Base-by-base conservation (phyloP, 805 yeast species). In the Metschnikowia cerradonensis region DNA sequence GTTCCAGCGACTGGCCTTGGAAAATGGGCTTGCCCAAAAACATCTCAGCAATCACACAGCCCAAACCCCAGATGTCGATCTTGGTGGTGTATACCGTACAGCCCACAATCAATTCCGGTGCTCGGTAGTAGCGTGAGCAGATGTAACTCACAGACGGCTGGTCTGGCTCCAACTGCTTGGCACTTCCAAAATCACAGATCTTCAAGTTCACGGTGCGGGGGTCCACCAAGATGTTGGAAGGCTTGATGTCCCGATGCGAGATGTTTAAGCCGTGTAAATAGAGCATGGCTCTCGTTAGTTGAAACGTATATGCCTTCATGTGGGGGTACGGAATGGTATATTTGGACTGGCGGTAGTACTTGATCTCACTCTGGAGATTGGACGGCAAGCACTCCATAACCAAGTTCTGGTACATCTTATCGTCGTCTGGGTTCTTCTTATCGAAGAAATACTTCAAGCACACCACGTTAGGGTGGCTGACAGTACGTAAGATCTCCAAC, bases 31-130 rank as follows among this genome's bases (percentile, higher is more conserved):
- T 84, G 14, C 97, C 97, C 55, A 90, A 78, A 50, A 86, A 77
- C 88, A 94, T 84, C 70, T 94, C 99, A 13, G 97, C 97, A 53
- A 94, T 72, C 34, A 94, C 96, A 73, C 99, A 92, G 1, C 98
- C 99, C 52, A 92, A 75, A 15, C 97, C 96, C 99, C 99, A 94
- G 61, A 91, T 86, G 67, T 94, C 99, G 52, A 94, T 92, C 63
- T 90, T 88, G 2, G 95, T 85, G 3, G 95, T 82, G 67, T 94
- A 94, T 36, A 84, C 79, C 52, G 91, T 82, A 60, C 90, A 86
- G 1, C 99, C 99, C 49, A 94, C 83, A 63, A 94, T 88, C 53
- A 94, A 78, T 68, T 94, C 99, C 0, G 99, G 99, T 1, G 98
- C 96, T 60, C 97, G 80, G 70, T 91, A 91, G 68, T 90, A 94